These are phyloP conservation scores for Drechslerella dactyloides DNA, from an alignment of 2,329 filamentous ascomycete species.

Conservation along the genomic window DNA sequence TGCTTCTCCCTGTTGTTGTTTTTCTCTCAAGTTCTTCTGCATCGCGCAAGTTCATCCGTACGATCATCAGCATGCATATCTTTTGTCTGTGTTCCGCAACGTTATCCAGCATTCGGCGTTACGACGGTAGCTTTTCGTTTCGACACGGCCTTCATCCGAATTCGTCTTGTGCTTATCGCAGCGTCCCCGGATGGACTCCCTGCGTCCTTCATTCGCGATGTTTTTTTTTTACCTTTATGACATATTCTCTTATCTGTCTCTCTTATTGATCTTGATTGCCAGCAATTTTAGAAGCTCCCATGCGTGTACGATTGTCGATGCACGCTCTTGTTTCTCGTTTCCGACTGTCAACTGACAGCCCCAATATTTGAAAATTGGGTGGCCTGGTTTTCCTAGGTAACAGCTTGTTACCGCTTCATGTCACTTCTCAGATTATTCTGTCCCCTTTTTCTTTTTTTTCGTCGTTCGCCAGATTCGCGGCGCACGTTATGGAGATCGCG, in stretches of 20 bases:
- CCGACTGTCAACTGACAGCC: background rate
- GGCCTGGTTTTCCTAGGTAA: background rate
- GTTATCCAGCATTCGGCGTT: constrained; percentile 40
- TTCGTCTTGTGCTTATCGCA: background rate
- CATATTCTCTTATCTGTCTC: background rate
- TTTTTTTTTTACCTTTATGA: background rate
- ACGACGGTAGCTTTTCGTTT: constrained; percentile 15
- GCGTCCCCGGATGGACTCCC: background rate
- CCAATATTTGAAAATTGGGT: background rate
- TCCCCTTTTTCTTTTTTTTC: background rate
- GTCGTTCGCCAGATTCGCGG: constrained; percentile 1
- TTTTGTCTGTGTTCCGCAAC: constrained; percentile 1
- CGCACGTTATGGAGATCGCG: constrained; percentile 14
- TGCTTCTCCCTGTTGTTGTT: too few species aligned
- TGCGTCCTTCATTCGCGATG: background rate
- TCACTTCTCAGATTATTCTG: background rate
- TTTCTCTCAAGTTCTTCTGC: too few species aligned
- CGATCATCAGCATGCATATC: constrained; percentile 5
- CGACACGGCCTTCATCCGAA: background rate
- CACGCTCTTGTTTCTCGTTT: background rate
- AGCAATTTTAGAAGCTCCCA: too few species aligned
- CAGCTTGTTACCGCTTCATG: background rate
- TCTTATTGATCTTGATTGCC: too few species aligned
- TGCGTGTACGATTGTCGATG: background rate
- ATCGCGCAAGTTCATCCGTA: too few species aligned